Evolutionary conservation across 2,329 filamentous ascomycete genomes (phyloP), one percentile per base, ranked within the genome.

Genomic region (Fusarium temperatum): DNA sequence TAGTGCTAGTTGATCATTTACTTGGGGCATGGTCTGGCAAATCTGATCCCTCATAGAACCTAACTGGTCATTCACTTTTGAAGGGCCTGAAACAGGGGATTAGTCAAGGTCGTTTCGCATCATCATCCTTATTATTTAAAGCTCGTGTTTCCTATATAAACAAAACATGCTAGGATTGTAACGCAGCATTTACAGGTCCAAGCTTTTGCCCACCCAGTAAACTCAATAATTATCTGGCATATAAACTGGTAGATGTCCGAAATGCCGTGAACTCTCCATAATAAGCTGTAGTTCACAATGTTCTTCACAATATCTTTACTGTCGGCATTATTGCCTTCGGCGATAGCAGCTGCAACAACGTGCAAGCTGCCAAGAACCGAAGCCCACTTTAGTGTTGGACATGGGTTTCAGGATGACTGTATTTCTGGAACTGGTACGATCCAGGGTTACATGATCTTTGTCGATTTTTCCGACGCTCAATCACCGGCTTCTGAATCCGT

Each of bases 381-480:
- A 10, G 22, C 30, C 5, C 42, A 53, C 18, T 42, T 38, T 20
- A 28, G 24, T 20, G 28, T 68, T n/a, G 55, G 63, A 18, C 54
- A 54, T 62, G 47, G 47, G 10, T 54, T 68, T 13, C 10, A 35
- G 36, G 20, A 22, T 15, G 75, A 81, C 61, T 83, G 81, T 61
- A 79, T 80, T 5, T 76, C 81, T 2, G 80, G 78, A 59, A 78
- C 72, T 2, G 82, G 82, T 14, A 77, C 76, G 1, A 69, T 82
- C 4, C 72, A 62, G 15, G 80, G 76, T 22, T 79, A 75, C 61
- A 82, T 84, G 81, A 74, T 84, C 38, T 83, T 83, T 64, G 75
- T 83, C 59, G 82, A 83, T 72, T 83, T 82, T 55, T 63, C 73
- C 4, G 81, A 83, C 15, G 45, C 61, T 8, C 73, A 75, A 4